These are phyloP conservation scores for Xylaria sp. DNA, from an alignment of 2,329 filamentous ascomycete genomes.

Conservation along the genomic window DNA sequence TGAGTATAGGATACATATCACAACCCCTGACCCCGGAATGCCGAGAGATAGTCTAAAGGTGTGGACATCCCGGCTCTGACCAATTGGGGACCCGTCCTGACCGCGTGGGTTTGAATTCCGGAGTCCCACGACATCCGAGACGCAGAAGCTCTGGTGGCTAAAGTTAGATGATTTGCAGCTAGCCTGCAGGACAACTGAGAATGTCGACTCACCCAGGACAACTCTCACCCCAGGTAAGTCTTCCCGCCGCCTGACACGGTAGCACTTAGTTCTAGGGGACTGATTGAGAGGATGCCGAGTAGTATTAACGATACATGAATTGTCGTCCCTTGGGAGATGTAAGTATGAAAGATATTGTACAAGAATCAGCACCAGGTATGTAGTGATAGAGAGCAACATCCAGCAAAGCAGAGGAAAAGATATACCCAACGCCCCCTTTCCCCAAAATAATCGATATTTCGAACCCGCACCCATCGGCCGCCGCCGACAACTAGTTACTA, in stretches of 20 bases:
- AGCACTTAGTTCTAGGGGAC: not conserved
- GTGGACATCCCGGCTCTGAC: conserved; percentile 16
- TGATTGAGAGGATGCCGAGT: not conserved
- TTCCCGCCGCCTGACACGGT: no score
- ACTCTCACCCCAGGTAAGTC: not conserved
- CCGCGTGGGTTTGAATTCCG: conserved; percentile 17
- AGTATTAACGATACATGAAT: not conserved
- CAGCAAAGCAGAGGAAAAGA: not conserved
- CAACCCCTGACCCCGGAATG: not conserved
- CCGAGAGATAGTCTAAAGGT: conserved; percentile 16
- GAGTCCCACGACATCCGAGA: conserved; percentile 11
- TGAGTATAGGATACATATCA: no score
- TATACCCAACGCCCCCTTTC: not conserved
- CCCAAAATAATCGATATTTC: not conserved
- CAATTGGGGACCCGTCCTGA: conserved; percentile 39
- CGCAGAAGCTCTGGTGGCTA: not conserved
- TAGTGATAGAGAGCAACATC: not conserved
- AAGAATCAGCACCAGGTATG: not conserved
- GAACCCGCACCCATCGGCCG: not conserved
- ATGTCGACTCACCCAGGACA: not conserved
- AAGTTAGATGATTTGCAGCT: not conserved
- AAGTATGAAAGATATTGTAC: not conserved
- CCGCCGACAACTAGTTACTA: not conserved
- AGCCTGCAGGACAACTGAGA: not conserved
- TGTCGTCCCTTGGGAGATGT: not conserved